Percentiles rank a stretch among this genome's conserved stretches.
Conservation (phyloP, 495 filamentous ascomycete species). For the Hypoxylon fragiforme region DNA sequence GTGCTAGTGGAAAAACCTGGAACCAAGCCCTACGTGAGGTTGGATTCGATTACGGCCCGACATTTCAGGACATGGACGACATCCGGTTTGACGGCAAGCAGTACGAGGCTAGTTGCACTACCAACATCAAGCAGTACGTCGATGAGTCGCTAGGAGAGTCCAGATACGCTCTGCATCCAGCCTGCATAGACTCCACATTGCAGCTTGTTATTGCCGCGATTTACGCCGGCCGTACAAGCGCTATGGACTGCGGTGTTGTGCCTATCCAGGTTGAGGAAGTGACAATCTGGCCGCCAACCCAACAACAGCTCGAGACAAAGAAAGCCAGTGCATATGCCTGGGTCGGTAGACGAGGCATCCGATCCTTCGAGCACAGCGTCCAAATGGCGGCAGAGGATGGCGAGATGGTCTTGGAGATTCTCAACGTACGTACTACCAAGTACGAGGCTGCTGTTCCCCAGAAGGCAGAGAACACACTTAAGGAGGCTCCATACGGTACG, state of each 20-base stretch:
- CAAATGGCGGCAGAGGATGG: constrained; percentile 22
- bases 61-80: constrained; percentile 39
- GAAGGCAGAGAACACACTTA: constrained; percentile 6
- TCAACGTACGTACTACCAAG: constrained; percentile 27
- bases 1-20: constrained; percentile 35
- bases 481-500: constrained; percentile 18
- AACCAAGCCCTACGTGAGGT: constrained; percentile 38
- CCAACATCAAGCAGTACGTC: constrained; percentile 27
- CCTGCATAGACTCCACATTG: constrained; percentile 40
- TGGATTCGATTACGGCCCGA: constrained; percentile 45
- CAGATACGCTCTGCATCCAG: constrained; percentile 45
- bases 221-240: constrained; percentile 35
- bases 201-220: constrained; percentile 44
- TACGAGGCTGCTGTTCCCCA: constrained; percentile 44
- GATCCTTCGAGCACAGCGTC: constrained; percentile 6
- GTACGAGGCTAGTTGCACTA: constrained; percentile 22
- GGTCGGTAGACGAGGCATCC: constrained; percentile 12
- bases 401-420: constrained; percentile 35
- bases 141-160: constrained; percentile 37
- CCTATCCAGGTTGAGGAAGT: constrained; percentile 44
- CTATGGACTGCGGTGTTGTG: constrained; percentile 40
- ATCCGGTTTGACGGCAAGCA: constrained; percentile 34
- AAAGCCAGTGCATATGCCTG: constrained; percentile 15
- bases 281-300: constrained; percentile 33
- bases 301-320: constrained; percentile 15